phyloP scores from a whole-genome alignment of 2,329 filamentous ascomycete genomes.

The Cercospora sp. region DNA sequence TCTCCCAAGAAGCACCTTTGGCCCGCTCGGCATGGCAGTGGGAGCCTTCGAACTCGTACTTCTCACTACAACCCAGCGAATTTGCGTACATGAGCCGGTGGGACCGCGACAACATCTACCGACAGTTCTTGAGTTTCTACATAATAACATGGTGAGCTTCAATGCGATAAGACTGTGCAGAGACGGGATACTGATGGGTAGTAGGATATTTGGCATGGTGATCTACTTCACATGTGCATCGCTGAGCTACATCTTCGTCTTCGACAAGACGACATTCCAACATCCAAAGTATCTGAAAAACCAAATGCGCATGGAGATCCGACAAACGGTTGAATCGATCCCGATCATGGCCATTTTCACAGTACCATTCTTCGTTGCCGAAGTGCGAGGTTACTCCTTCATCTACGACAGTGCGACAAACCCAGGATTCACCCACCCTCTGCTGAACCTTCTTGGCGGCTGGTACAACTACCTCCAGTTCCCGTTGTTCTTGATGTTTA shows the following conservation, averaged over 20 bases:
- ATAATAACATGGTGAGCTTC: slow-evolving; percentile 75
- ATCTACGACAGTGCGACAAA: slow-evolving; percentile 69
- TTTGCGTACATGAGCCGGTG: slow-evolving; percentile 78
- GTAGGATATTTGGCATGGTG: slow-evolving; percentile 78
- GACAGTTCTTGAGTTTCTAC: slow-evolving; percentile 75
- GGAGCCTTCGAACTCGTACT: slow-evolving; percentile 68
- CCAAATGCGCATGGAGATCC: slow-evolving; percentile 83
- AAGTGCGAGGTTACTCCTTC: slow-evolving; percentile 81
- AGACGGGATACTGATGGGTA: neutral
- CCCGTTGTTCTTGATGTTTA: slow-evolving; percentile 83
- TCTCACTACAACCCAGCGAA: slow-evolving; percentile 68
- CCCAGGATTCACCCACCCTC: slow-evolving; percentile 33
- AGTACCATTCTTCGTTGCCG: slow-evolving; percentile 74
- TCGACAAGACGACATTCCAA: slow-evolving; percentile 83
- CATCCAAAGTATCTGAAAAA: slow-evolving; percentile 96
- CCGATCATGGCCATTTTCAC: slow-evolving; percentile 82
- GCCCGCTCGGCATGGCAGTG: slow-evolving; percentile 54
- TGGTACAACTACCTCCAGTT: slow-evolving; percentile 76
- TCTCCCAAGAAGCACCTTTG: slow-evolving; percentile 15
- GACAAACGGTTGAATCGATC: slow-evolving; percentile 72
- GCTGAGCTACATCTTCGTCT: slow-evolving; percentile 83
- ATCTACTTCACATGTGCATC: slow-evolving; percentile 83
- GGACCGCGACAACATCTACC: slow-evolving; percentile 72
- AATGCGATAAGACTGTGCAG: neutral
- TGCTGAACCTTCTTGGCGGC: slow-evolving; percentile 42